Evolutionary conservation across 371 early-diverging fungal genomes (phyloP).

Genomic region (Lichtheimia ramosa): DNA sequence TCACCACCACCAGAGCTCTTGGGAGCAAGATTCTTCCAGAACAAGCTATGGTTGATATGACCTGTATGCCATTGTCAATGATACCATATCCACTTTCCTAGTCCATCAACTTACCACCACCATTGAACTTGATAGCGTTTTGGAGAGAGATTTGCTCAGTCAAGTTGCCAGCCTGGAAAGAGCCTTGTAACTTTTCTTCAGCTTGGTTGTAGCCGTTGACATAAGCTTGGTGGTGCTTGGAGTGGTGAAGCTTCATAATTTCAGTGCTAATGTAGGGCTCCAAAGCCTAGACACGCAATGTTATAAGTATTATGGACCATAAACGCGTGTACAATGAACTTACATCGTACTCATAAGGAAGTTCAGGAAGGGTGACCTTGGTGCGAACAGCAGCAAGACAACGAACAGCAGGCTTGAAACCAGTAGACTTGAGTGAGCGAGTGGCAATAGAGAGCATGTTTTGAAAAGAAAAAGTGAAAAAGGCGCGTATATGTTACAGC

Average conservation of each 20-base stretch:
- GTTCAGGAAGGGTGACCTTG: conserved; percentile 74
- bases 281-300: conserved; percentile 69
- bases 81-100: neutral
- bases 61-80: conserved; percentile 44
- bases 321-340: conserved; percentile 8
- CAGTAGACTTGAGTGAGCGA: conserved; percentile 40
- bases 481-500: neutral
- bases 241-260: conserved; percentile 96
- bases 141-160: conserved; percentile 76
- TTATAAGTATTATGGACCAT: neutral
- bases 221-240: conserved; percentile 93
- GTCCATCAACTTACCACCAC: conserved; percentile 70
- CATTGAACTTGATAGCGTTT: conserved; percentile 88
- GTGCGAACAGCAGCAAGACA: conserved; percentile 50
- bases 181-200: conserved; percentile 72
- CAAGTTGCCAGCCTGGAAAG: conserved; percentile 72
- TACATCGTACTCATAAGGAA: conserved; percentile 75
- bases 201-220: conserved; percentile 59
- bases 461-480: conserved; percentile 1
- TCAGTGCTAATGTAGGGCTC: conserved; percentile 93
- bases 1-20: conserved; percentile 79
- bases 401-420: conserved; percentile 39
- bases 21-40: conserved; percentile 94
- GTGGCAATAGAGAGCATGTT: conserved; percentile 49
- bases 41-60: conserved; percentile 97